Conservation (phyloP, 805 yeast genomes). For the Teunomyces cretensis region DNA sequence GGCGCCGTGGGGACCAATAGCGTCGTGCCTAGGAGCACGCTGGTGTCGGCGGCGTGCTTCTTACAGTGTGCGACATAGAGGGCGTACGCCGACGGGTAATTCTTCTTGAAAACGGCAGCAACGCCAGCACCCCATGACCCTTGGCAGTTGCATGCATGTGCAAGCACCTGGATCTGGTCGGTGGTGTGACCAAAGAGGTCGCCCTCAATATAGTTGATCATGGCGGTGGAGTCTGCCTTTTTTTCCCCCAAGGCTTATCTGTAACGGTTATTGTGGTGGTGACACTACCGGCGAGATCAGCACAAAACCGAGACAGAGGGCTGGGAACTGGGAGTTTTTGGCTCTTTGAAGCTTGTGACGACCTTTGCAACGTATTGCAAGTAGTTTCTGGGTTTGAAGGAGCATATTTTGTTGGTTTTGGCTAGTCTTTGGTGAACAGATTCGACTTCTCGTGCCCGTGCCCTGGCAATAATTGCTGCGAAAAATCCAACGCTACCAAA, state of each 20-base stretch:
- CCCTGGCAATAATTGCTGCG: too few relatives aligned
- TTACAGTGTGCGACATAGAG: conserved; percentile 48
- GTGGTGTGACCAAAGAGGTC: conserved; percentile 48
- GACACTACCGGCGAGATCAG: neutral
- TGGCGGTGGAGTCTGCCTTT: conserved; percentile 10
- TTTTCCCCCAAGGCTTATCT: neutral
- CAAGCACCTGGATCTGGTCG: conserved; percentile 46
- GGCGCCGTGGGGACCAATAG: conserved; percentile 39
- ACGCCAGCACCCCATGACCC: conserved; percentile 89
- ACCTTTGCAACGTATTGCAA: too few relatives aligned
- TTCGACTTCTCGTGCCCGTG: too few relatives aligned
- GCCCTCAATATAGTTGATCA: conserved; percentile 53
- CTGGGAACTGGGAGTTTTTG: too few relatives aligned
- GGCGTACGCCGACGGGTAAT: conserved; percentile 58
- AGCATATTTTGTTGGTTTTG: too few relatives aligned
- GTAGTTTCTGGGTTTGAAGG: too few relatives aligned
- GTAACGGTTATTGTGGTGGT: neutral
- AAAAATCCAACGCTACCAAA: too few relatives aligned
- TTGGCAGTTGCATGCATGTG: conserved; percentile 77
- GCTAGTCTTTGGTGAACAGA: too few relatives aligned
- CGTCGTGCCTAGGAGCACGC: conserved; percentile 54
- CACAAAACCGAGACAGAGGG: too few relatives aligned
- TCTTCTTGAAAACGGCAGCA: conserved; percentile 54
- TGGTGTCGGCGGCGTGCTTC: conserved; percentile 14
- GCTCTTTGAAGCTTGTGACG: too few relatives aligned